A percentile compares a stretch with the other conserved stretches of the same genome.
These are phyloP conservation scores for Kwoniella shandongensis DNA, from an alignment of 768 basidiomycete species.

Conservation along the genomic window DNA sequence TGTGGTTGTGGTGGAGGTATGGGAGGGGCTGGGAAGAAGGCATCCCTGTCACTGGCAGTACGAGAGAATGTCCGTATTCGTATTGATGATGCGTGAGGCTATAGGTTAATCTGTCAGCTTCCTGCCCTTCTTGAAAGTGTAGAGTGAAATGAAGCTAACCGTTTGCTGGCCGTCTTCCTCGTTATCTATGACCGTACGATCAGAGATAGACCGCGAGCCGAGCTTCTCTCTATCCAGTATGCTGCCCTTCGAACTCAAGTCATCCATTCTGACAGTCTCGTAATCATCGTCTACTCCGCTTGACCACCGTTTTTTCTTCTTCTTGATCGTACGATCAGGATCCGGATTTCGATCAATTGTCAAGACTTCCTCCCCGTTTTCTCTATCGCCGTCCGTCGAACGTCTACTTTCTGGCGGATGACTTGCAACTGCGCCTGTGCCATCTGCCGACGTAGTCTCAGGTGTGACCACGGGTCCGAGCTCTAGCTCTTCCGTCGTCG, in stretches of 20 bases:
- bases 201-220: not conserved
- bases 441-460: not conserved
- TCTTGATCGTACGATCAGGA: constrained; percentile 11
- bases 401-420: too few species aligned
- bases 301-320: constrained; percentile 25
- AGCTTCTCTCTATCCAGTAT: not conserved
- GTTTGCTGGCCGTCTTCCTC: not conserved
- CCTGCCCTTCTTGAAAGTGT: not conserved
- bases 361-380: constrained; percentile 23
- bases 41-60: constrained; percentile 32
- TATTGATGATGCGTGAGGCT: constrained; percentile 1
- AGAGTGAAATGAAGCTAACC: constrained; percentile 5
- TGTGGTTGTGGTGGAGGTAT: constrained; percentile 3
- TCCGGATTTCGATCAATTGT: constrained; percentile 35
- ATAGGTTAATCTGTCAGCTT: not conserved
- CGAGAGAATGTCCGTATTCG: constrained; percentile 25
- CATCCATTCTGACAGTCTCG: constrained; percentile 32
- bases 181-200: not conserved
- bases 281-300: constrained; percentile 8
- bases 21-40: constrained; percentile 9
- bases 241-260: constrained; percentile 19
- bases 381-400: not conserved
- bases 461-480: not conserved
- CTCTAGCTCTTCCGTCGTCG: not conserved
- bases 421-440: not conserved